Evolutionary conservation across 2,329 filamentous ascomycete genomes (phyloP), one percentile per base, ranked within the genome.

Genomic region (Apiospora saccharicola): DNA sequence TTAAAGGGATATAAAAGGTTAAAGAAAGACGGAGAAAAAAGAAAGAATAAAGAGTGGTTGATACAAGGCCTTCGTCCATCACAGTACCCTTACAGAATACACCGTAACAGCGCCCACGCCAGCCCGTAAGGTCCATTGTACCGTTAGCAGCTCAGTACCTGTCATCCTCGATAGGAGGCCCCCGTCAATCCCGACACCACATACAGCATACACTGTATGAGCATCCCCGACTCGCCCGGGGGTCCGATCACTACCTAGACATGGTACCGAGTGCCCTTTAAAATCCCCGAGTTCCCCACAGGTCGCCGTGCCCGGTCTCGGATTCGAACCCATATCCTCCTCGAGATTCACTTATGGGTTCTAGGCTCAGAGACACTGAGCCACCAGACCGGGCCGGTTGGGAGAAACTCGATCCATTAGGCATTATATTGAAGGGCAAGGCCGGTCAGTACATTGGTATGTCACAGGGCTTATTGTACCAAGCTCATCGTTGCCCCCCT

Each of bases 311-410:
- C 44, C 44, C 44, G 19, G 44, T 46, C 44, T 19, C 14, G 16
- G 44, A 46, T 46, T 46, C 49, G 49, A 53, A 53, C 49, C 49
- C 49, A 13, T 26, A 53, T 53, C 49, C 49, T 53, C 49, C 49
- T 53, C 49, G 49, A 53, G 49, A 53, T 53, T 53, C 49, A 53
- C 49, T 26, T 53, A 46, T 19, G 44, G 49, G 10, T 53, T 53
- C 49, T 53, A 26, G 49, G 10, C 49, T 26, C 49, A 26, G n/a
- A 14, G 24, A 26, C 8, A 24, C 49, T 53, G 49, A 53, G 49
- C 49, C 49, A 53, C 49, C 49, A 53, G 49, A 53, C 49, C 49
- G 13, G 49, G 49, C 49, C n/a, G 49, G 49, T 5, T 53, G n/a
- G 24, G 2, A 53, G n/a, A 26, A 53, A 10, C 49, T 53, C 10